These are phyloP conservation scores for Friedmanniomyces simplex DNA, from an alignment of 495 filamentous ascomycete genomes.

Conservation along the genomic window DNA sequence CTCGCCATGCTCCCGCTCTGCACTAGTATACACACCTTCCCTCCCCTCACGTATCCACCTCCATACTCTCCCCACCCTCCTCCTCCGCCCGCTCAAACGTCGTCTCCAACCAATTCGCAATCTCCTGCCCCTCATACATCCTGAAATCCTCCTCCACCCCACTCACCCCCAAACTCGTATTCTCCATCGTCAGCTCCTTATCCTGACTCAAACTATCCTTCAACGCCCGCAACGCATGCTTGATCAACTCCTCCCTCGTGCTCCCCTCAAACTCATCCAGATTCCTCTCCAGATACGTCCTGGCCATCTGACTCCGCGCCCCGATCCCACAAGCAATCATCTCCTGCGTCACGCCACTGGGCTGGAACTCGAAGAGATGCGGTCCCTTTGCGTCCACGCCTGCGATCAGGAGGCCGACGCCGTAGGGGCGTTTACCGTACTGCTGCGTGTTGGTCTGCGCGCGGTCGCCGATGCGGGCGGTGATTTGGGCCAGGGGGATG, in stretches of 20 bases:
- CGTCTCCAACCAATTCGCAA: conserved; percentile 53
- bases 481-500: conserved; percentile 78
- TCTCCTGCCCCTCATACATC: conserved; percentile 81
- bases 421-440: conserved; percentile 93
- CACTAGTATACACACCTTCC: neutral
- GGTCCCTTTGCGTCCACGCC: conserved; percentile 89
- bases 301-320: conserved; percentile 89
- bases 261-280: conserved; percentile 66
- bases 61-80: conserved; percentile 51
- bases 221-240: conserved; percentile 79
- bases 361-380: conserved; percentile 97
- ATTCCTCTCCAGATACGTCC: conserved; percentile 90
- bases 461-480: conserved; percentile 84
- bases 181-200: conserved; percentile 92
- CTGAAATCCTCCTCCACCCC: conserved; percentile 61
- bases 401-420: conserved; percentile 85
- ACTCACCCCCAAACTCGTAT: conserved; percentile 75
- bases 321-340: conserved; percentile 94
- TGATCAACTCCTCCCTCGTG: conserved; percentile 72
- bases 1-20: conserved; percentile 3
- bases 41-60: conserved; percentile 60
- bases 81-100: conserved; percentile 57
- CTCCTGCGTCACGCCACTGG: conserved; percentile 89
- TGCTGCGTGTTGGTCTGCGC: conserved; percentile 97
- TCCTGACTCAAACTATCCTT: conserved; percentile 95